Evolutionary conservation across 2,329 filamentous ascomycete genomes (phyloP).

Genomic region (Aspergillus transmontanensis): DNA sequence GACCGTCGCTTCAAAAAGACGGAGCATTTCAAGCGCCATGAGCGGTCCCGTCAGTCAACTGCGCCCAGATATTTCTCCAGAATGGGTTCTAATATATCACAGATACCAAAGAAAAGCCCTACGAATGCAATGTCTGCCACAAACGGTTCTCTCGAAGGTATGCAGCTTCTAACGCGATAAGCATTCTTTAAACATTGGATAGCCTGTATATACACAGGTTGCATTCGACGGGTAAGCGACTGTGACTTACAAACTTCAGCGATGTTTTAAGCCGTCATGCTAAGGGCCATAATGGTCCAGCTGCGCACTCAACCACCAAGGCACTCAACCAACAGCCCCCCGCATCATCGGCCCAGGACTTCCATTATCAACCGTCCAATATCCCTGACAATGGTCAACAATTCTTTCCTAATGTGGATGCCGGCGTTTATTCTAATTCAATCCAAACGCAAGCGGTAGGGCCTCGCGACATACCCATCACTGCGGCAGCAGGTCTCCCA

Average conservation of each 20-base stretch:
- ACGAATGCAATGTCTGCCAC: conserved; percentile 56
- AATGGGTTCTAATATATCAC: not conserved
- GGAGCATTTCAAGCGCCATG: conserved; percentile 58
- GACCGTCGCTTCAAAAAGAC: conserved; percentile 59
- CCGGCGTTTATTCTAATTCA: conserved; percentile 19
- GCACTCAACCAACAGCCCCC: conserved; percentile 37
- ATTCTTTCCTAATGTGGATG: conserved; percentile 18
- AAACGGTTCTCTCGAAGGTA: conserved; percentile 59
- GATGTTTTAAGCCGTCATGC: conserved; percentile 56
- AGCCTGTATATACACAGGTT: not conserved
- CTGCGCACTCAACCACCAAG: conserved; percentile 12
- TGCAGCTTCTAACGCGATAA: conserved; percentile 2
- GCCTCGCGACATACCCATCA: conserved; percentile 29
- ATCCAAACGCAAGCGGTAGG: conserved; percentile 18
- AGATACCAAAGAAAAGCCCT: conserved; percentile 59
- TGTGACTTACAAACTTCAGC: conserved; percentile 32
- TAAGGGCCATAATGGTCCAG: conserved; percentile 49
- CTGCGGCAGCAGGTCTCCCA: conserved; percentile 32
- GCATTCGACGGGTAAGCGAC: not conserved
- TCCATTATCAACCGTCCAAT: conserved; percentile 28
- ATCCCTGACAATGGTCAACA: conserved; percentile 19
- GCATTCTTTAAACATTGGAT: conserved; percentile 4
- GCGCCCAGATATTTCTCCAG: not conserved
- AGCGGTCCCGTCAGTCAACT: conserved; percentile 54
- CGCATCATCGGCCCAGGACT: conserved; percentile 26